phyloP scores from a whole-genome alignment of 116 monocot genomes.

The Papilionanthe hybrid region DNA sequence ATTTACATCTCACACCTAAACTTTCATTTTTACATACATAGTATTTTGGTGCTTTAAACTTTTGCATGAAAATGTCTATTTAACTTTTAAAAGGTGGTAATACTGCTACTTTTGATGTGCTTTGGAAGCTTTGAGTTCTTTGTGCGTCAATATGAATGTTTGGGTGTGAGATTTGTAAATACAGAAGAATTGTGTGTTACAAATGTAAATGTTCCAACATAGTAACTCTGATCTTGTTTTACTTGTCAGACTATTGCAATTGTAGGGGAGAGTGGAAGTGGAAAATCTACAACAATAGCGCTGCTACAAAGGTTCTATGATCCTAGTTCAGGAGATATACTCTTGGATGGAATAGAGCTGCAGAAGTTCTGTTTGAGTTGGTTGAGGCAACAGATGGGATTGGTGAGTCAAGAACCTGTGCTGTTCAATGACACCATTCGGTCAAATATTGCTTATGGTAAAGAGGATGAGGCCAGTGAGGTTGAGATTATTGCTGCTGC shows the following conservation, averaged over 20 bases:
- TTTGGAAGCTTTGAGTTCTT: no score
- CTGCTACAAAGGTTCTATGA: conserved; percentile 32
- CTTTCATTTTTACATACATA: no score
- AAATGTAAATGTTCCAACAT: no score
- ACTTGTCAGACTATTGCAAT: conserved; percentile 26
- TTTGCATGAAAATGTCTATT: no score
- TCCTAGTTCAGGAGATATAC: conserved; percentile 18
- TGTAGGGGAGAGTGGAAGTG: conserved; percentile 35
- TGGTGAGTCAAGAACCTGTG: conserved; percentile 24
- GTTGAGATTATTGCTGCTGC: conserved; percentile 21
- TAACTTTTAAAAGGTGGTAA: no score
- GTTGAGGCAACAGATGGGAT: conserved; percentile 24
- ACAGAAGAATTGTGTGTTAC: no score
- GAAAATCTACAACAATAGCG: conserved; percentile 32
- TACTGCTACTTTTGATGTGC: no score
- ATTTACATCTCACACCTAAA: no score
- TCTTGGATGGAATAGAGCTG: conserved; percentile 18
- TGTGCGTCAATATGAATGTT: no score
- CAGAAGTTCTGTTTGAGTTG: conserved; percentile 8
- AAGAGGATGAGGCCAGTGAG: conserved; percentile 17
- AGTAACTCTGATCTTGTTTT: background rate
- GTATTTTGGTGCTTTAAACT: no score
- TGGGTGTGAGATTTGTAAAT: no score
- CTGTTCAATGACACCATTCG: conserved; percentile 21
- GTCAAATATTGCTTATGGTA: conserved; percentile 26